Evolutionary conservation across 208 protist species (phyloP).

Genomic region (Leishmania guyanensis): DNA sequence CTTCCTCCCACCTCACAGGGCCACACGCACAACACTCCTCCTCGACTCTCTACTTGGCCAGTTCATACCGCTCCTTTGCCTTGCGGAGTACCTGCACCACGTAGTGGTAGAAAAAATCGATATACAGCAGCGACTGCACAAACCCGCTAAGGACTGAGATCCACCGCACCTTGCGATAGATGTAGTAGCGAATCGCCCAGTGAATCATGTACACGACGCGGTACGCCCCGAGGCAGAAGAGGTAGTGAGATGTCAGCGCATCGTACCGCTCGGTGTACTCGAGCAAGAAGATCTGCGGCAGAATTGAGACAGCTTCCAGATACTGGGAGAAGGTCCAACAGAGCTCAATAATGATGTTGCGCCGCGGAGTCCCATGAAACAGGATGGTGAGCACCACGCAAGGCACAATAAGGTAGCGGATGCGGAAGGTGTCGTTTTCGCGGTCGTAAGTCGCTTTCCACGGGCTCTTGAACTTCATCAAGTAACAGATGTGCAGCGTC

Average conservation of each 20-base stretch:
- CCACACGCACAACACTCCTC: background rate
- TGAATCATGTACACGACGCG: constrained; percentile 95
- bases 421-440: constrained; percentile 90
- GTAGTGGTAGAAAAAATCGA: constrained; percentile 98
- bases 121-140: constrained; percentile 94
- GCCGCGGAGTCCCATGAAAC: constrained; percentile 51
- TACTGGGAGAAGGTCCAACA: constrained; percentile 96
- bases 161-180: constrained; percentile 63
- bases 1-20: background rate
- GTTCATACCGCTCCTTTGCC: constrained; percentile 78
- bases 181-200: constrained; percentile 92
- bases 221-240: constrained; percentile 94
- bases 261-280: constrained; percentile 94
- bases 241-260: constrained; percentile 95
- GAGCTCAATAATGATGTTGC: constrained; percentile 70
- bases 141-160: constrained; percentile 80
- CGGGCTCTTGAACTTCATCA: constrained; percentile 90
- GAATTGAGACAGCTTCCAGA: constrained; percentile 95
- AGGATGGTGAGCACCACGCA: constrained; percentile 74
- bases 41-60: constrained; percentile 47
- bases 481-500: constrained; percentile 90
- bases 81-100: constrained; percentile 82
- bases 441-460: constrained; percentile 93
- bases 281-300: constrained; percentile 97
- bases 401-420: constrained; percentile 89